Percentiles rank a stretch among this genome's conserved stretches.
Conservation (phyloP, 768 basidiomycete species). For the Naganishia kalamii region DNA sequence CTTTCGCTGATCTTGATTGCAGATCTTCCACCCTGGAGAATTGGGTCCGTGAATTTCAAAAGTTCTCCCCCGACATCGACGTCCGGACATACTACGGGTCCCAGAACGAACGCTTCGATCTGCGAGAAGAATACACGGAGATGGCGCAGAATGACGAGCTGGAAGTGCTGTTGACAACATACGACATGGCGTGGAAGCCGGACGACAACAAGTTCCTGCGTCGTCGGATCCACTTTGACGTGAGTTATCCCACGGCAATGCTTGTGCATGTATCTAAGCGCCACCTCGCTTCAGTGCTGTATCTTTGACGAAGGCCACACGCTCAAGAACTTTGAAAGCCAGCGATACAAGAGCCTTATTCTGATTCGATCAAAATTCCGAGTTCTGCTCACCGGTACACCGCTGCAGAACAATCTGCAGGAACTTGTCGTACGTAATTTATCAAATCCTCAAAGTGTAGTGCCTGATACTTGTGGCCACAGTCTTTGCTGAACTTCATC, state of each 20-base stretch:
- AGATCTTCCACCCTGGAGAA: constrained; percentile 96
- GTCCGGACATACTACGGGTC: constrained; percentile 90
- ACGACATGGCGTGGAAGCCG: constrained; percentile 81
- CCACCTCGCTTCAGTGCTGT: constrained; percentile 58
- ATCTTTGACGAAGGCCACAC: constrained; percentile 97
- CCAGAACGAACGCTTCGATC: constrained; percentile 70
- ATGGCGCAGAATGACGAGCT: constrained; percentile 58
- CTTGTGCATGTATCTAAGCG: neutral
- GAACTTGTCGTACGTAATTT: constrained; percentile 49
- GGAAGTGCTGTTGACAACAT: constrained; percentile 93
- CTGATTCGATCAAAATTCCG: constrained; percentile 83
- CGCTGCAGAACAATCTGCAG: constrained; percentile 60
- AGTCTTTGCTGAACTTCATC: constrained; percentile 98
- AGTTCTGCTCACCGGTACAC: constrained; percentile 87
- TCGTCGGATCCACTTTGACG: constrained; percentile 82
- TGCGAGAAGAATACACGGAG: constrained; percentile 67
- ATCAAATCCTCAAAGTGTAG: neutral
- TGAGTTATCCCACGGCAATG: constrained; percentile 49
- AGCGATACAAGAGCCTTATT: constrained; percentile 82
- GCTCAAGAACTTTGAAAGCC: constrained; percentile 95
- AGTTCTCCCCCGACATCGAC: constrained; percentile 77
- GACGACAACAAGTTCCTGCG: constrained; percentile 85
- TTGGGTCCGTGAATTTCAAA: constrained; percentile 93
- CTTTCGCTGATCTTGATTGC: constrained; percentile 16
- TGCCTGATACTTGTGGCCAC: constrained; percentile 8